Evolutionary conservation across 2,329 filamentous ascomycete genomes (phyloP), one percentile per base, ranked within the genome.

Genomic region (Cryphonectria parasitica): DNA sequence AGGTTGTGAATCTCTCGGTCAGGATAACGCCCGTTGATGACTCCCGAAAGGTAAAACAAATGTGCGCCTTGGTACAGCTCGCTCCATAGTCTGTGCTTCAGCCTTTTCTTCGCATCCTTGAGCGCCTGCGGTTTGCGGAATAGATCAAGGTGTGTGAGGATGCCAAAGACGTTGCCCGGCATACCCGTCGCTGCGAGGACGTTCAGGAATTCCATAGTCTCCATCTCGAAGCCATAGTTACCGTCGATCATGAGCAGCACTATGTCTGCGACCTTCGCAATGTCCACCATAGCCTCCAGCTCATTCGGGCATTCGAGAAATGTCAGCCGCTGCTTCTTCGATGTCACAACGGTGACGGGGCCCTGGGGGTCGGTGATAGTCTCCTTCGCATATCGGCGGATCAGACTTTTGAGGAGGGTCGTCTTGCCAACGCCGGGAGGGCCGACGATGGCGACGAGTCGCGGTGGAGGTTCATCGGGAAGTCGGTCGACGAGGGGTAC

Each of bases 131-230:
- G 95, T 78, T 98, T 98, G 78, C 91, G 89, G 85, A 99, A 99
- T 19, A 99, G 85, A 79, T 99, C 96, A 72, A 99, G 86, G 84
- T 99, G 97, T 22, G 96, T 98, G 61, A 99, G 87, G 70, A 99
- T 95, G 67, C 96, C 96, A 79, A 99, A 98, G 52, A 99, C 95
- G 77, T 99, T 99, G 74, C 96, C 95, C 0, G 97, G 96, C 95
- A 99, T 98, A 80, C 96, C 96, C 41, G 93, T 97, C 2, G 94
- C 90, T n/a, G 93, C 92, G 66, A 99, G 85, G 25, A 98, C 91
- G 76, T 98, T 98, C 78, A 99, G 84, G 73, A 99, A 99, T 82
- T 99, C 96, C 96, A 99, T 99, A 0, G 96, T 99, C 86, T 99
- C 96, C 96, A 99, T 99, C 83, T 99, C 96, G 78, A 99, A 99